These are phyloP conservation scores for Datisca glomerata DNA, from an alignment of 306 rosid genomes.

Conservation along the genomic window DNA sequence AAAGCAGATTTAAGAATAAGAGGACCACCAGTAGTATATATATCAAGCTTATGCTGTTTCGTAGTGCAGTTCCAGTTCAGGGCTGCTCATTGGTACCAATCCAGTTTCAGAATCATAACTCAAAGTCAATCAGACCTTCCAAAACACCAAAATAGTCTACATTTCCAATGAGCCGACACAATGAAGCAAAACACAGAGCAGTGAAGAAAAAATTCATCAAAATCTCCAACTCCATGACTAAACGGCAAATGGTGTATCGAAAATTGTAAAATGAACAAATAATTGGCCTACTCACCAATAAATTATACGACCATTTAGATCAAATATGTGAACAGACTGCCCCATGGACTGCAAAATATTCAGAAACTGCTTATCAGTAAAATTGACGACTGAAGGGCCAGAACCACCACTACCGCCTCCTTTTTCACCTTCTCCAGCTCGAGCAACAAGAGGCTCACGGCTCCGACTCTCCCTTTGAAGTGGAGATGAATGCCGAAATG, in stretches of 20 bases:
- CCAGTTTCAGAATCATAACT: too few species aligned
- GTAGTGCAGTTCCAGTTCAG: too few species aligned
- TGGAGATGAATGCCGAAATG: constrained; percentile 80
- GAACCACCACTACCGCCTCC: constrained; percentile 12
- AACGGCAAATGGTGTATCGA: too few species aligned
- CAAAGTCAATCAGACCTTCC: too few species aligned
- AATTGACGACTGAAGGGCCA: constrained; percentile 61
- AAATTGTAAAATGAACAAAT: background rate
- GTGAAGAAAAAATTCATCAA: background rate
- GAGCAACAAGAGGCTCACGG: constrained; percentile 26
- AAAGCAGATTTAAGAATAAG: constrained; percentile 1
- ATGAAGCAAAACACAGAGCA: too few species aligned
- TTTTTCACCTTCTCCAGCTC: constrained; percentile 2
- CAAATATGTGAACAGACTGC: constrained; percentile 81
- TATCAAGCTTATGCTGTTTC: too few species aligned
- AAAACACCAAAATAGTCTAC: too few species aligned
- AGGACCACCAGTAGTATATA: too few species aligned
- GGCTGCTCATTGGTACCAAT: too few species aligned
- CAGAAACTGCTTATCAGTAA: constrained; percentile 55
- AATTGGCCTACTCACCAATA: constrained; percentile 44
- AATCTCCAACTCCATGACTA: constrained; percentile 4
- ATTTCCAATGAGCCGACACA: too few species aligned
- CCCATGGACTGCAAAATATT: constrained; percentile 96
- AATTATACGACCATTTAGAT: constrained; percentile 48
- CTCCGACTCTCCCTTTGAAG: constrained; percentile 76